These are phyloP conservation scores for Seiridium cupressi DNA, from an alignment of 2,329 filamentous ascomycete species.

Conservation along the genomic window DNA sequence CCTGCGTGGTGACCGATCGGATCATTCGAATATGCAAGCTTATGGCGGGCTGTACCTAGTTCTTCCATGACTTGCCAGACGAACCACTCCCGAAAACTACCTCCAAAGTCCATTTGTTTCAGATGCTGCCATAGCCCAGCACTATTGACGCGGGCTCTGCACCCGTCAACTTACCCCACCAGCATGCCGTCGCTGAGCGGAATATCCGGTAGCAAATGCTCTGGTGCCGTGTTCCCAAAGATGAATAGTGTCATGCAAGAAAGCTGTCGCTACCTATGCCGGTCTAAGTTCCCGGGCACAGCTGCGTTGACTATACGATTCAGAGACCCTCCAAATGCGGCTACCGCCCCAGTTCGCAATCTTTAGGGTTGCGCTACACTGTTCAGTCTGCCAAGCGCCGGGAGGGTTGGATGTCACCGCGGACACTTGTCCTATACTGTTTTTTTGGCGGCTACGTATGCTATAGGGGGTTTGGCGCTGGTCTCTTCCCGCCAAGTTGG, in stretches of 20 bases:
- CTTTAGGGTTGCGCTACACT: no score
- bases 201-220: neutral
- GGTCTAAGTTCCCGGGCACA: no score
- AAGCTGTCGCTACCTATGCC: neutral
- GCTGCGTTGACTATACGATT: no score
- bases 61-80: neutral
- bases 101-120: neutral
- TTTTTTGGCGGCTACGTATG: no score
- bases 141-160: neutral
- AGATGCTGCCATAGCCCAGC: neutral
- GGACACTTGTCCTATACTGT: no score
- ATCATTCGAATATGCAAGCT: neutral
- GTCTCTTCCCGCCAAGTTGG: no score
- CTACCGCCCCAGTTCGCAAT: no score
- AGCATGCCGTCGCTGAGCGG: no score
- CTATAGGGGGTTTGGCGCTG: no score
- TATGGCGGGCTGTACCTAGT: neutral
- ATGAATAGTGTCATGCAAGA: neutral
- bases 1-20: neutral
- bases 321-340: no score
- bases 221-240: neutral
- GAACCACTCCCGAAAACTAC: neutral
- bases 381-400: no score
- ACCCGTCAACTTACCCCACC: neutral
- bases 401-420: no score